Evolutionary conservation across 2,329 filamentous ascomycete species (phyloP), one percentile per base, ranked within the genome.

Genomic region (Coniochaeta ligniaria): DNA sequence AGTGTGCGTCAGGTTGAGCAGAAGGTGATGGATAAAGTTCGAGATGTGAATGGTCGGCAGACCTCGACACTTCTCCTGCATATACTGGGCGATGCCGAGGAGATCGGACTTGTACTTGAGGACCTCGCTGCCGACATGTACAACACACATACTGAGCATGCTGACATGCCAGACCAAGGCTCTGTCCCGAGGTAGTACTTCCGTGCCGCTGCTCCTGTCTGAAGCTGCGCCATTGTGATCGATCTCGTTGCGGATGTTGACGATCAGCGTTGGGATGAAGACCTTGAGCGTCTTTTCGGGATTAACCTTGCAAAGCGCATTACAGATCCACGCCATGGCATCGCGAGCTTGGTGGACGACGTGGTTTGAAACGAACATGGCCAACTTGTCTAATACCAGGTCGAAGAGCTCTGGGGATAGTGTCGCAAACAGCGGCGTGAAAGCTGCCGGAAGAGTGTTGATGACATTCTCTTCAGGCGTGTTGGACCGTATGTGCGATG

Each of bases 281-380:
- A 92, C 86, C 71, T 93, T 95, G 58, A 99, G 80, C 0, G 95
- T 92, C 77, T 97, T 97, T 71, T 94, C 88, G 0, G 96, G 93
- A 67, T 96, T 91, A 66, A 96, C 92, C 75, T 98, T 98, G 81
- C 95, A 96, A 26, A 99, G 81, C 0, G 92, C 91, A 73, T 97
- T 98, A 75, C 94, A 91, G 59, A 98, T 98, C 82, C 96, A 99
- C 1, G 96, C 95, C 90, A 99, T 97, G 8, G 95, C 94, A 79
- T 99, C 95, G 65, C 94, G 83, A 59, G 95, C 94, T 75, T 98
- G 95, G 68, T 99, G 93, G 20, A 99, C 94, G 57, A 99, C 95
- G 76, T 98, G 95, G 64, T 91, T 91, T 1, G 90, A 88, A 28
- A 97, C 90, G 72, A 99, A 99, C 35, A 91, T 86, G 2, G 92